Conservation (phyloP, 2,329 filamentous ascomycete species). For the Beauveria brongniartii region DNA sequence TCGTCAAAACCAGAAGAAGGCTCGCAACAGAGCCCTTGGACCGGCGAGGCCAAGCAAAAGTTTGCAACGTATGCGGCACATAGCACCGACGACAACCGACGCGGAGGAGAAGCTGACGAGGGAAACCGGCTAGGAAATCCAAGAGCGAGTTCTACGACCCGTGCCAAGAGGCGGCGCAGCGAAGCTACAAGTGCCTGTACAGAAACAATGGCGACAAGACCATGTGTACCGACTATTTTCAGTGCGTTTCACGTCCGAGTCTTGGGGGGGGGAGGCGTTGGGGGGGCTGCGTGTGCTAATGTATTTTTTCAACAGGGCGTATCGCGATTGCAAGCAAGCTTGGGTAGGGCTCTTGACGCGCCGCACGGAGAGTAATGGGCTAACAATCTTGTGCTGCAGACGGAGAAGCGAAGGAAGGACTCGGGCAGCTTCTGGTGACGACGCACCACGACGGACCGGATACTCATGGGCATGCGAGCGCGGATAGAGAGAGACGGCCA, state of each 20-base stretch:
- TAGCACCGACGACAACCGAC: not conserved
- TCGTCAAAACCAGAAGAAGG: conserved; percentile 12
- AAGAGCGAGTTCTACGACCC: conserved; percentile 90
- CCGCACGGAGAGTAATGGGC: not conserved
- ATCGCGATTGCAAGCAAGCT: conserved; percentile 88
- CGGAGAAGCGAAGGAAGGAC: conserved; percentile 26
- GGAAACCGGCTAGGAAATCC: conserved; percentile 55
- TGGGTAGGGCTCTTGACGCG: conserved; percentile 54
- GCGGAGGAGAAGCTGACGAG: not conserved
- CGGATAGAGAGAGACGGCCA: too few species aligned
- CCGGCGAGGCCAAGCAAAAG: conserved; percentile 50
- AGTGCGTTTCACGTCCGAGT: conserved; percentile 48
- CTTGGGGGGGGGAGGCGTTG: not conserved
- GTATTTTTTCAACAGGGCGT: conserved; percentile 53
- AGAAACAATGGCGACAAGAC: conserved; percentile 77
- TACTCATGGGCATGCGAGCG: too few species aligned
- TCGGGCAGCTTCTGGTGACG: conserved; percentile 19
- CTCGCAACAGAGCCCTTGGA: conserved; percentile 37
- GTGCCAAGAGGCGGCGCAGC: conserved; percentile 83
- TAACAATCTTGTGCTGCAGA: conserved; percentile 17
- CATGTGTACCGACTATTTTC: conserved; percentile 95
- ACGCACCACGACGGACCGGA: not conserved
- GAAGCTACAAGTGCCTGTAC: conserved; percentile 80
- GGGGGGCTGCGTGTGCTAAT: conserved; percentile 14
- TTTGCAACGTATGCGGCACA: conserved; percentile 50